These are phyloP conservation scores for Maudiozyma serrabonitensis DNA, from an alignment of 805 yeast species.

Conservation along the genomic window DNA sequence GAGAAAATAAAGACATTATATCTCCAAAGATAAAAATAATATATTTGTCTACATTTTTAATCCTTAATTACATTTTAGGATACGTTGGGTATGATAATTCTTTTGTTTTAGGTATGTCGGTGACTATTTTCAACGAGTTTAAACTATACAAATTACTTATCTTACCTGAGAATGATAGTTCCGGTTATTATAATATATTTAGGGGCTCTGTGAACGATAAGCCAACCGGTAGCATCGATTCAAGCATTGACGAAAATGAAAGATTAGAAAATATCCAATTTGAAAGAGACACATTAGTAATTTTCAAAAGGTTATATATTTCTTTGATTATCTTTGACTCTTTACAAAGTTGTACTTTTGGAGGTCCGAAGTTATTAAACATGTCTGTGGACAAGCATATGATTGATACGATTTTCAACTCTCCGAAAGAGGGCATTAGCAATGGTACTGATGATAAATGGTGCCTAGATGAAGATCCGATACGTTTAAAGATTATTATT, in stretches of 20 bases:
- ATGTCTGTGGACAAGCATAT: constrained; percentile 17
- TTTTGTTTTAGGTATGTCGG: constrained; percentile 44
- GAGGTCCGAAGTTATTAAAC: constrained; percentile 32
- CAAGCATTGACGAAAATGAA: constrained; percentile 4
- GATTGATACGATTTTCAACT: constrained; percentile 9
- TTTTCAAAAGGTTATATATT: constrained; percentile 37
- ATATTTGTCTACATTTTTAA: constrained; percentile 32
- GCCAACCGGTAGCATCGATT: neutral
- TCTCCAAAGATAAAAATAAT: constrained; percentile 28
- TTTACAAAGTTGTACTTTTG: constrained; percentile 44
- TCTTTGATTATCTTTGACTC: constrained; percentile 41
- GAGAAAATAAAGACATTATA: constrained; percentile 20
- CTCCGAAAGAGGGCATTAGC: neutral
- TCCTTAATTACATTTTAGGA: constrained; percentile 47
- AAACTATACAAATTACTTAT: constrained; percentile 35
- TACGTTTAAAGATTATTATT: constrained; percentile 13
- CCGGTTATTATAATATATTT: neutral
- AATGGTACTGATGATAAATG: constrained; percentile 11
- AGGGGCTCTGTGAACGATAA: neutral
- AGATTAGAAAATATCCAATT: constrained; percentile 21
- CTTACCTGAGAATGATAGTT: constrained; percentile 4
- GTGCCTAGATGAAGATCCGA: constrained; percentile 22
- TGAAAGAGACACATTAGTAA: constrained; percentile 24
- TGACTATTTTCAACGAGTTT: constrained; percentile 50
- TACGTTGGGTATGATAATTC: constrained; percentile 54